A percentile compares a stretch with the other conserved stretches of the same genome.
Evolutionary conservation across 345 rosid species (phyloP).

Genomic region (Gossypioides kirkii): DNA sequence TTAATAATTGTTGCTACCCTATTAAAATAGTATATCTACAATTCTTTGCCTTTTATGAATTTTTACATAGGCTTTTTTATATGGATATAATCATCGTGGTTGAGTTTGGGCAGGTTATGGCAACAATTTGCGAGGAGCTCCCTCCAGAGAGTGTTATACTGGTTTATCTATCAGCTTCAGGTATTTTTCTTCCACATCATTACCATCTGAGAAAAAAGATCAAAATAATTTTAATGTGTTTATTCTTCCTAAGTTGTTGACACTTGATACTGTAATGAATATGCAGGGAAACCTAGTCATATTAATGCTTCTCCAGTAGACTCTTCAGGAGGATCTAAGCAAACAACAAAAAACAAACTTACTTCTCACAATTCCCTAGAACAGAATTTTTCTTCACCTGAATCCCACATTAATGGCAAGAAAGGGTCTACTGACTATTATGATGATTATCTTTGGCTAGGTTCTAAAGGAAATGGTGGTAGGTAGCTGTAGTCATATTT

Average conservation of each 20-base stretch:
- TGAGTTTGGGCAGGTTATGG: constrained; percentile 61
- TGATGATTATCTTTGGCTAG: constrained; percentile 64
- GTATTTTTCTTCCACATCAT: constrained; percentile 33
- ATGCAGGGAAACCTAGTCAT: constrained; percentile 57
- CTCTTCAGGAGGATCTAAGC: constrained; percentile 51
- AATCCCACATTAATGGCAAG: constrained; percentile 52
- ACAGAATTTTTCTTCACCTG: constrained; percentile 40
- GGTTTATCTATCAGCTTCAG: constrained; percentile 81
- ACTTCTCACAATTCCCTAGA: constrained; percentile 43
- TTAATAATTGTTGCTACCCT: background rate
- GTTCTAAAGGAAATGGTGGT: constrained; percentile 75
- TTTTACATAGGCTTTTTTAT: background rate
- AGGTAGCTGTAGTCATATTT: constrained; percentile 22
- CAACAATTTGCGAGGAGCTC: constrained; percentile 86
- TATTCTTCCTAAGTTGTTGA: constrained; percentile 1
- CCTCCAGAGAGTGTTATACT: constrained; percentile 75
- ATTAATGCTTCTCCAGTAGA: constrained; percentile 36
- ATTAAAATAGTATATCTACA: background rate
- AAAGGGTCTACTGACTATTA: constrained; percentile 35
- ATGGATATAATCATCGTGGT: constrained; percentile 1
- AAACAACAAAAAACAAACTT: constrained; percentile 55
- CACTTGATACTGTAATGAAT: constrained; percentile 22
- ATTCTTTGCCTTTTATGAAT: background rate
- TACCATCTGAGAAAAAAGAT: background rate
- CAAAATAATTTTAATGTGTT: background rate